phyloP scores from a whole-genome alignment of 306 rosid species.

The Aeschynomene evenia region DNA sequence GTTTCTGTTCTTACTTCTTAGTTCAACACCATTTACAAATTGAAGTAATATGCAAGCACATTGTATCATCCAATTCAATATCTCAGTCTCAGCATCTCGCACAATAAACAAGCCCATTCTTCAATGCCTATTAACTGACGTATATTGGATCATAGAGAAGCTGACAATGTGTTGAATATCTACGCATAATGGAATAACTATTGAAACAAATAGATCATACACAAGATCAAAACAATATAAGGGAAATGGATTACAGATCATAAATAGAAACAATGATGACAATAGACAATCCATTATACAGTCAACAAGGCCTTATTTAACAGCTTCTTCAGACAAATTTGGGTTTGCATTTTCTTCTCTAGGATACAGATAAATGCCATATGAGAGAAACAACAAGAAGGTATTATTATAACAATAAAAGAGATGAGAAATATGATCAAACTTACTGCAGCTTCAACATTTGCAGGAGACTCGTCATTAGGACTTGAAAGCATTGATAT shows the following conservation, averaged over 20 bases:
- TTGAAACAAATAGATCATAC: slow-evolving; percentile 1
- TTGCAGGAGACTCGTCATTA: slow-evolving; percentile 98
- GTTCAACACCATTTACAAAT: not conserved
- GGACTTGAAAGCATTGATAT: slow-evolving; percentile 98
- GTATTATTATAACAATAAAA: not conserved
- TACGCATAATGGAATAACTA: not conserved
- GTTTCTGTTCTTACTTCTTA: not conserved
- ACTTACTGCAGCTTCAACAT: slow-evolving; percentile 99
- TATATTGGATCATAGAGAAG: not conserved
- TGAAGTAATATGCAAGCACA: not conserved
- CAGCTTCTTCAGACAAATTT: not conserved
- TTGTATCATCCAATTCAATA: not conserved
- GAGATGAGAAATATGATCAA: not conserved
- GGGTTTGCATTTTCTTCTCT: slow-evolving; percentile 12
- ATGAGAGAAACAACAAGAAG: not conserved
- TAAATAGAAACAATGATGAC: not conserved
- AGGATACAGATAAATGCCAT: slow-evolving; percentile 10
- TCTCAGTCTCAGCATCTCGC: not conserved
- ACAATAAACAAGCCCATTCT: not conserved
- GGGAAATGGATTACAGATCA: not conserved
- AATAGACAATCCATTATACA: not conserved
- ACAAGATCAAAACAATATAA: not conserved
- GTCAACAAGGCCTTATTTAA: not conserved
- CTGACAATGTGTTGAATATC: not conserved
- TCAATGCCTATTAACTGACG: not conserved